Conservation (phyloP, 176 grass and related monocot genomes). For the Oryza longistaminata region DNA sequence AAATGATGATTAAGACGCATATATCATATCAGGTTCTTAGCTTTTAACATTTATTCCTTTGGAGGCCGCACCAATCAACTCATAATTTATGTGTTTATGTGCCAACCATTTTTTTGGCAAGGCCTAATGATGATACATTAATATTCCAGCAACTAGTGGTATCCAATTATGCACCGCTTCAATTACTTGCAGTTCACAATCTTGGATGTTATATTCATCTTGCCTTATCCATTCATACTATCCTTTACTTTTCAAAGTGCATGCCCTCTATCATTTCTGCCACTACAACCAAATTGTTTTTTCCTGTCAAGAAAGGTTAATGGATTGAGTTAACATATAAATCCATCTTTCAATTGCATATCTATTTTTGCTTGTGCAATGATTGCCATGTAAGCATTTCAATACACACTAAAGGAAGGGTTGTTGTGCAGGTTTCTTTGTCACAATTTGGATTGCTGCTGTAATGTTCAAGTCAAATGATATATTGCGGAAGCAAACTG, state of each 20-base stretch:
- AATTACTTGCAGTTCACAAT: background rate
- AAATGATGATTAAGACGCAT: slow-evolving; percentile 12
- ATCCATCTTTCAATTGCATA: background rate
- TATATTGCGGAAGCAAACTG: slow-evolving; percentile 93
- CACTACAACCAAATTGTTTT: background rate
- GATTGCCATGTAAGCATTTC: background rate
- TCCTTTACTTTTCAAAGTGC: background rate
- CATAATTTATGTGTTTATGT: slow-evolving; percentile 5
- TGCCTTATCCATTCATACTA: background rate
- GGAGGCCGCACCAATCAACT: background rate
- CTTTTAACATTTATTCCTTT: background rate
- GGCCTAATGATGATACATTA: background rate
- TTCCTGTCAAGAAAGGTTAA: background rate
- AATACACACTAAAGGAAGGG: slow-evolving; percentile 36
- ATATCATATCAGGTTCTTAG: background rate
- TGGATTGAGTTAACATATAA: background rate
- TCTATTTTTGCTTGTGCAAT: slow-evolving; percentile 1
- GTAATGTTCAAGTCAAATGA: slow-evolving; percentile 99
- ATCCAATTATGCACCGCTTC: background rate
- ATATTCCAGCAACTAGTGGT: background rate
- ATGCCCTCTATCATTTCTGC: background rate
- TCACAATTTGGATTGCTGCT: slow-evolving; percentile 94
- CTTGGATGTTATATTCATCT: background rate
- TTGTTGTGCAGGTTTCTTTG: slow-evolving; percentile 81
- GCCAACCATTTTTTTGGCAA: slow-evolving; percentile 8